Evolutionary conservation across 805 yeast genomes (phyloP).

Genomic region (Ogataea pignaliae): DNA sequence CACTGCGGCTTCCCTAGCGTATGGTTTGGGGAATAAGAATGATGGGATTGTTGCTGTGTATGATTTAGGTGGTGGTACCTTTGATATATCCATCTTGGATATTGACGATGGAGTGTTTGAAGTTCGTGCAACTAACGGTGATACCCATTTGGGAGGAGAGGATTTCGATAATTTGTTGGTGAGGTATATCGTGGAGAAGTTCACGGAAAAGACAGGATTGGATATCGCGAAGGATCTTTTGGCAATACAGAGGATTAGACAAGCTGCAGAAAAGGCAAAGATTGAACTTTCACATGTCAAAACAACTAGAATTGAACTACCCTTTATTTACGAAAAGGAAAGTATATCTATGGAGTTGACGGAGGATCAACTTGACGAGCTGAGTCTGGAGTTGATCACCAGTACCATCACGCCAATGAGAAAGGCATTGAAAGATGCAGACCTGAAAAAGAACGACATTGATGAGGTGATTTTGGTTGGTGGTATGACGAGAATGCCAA

Average conservation of each 20-base stretch:
- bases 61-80: conserved; percentile 97
- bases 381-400: conserved; percentile 56
- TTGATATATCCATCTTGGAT: conserved; percentile 92
- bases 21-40: conserved; percentile 75
- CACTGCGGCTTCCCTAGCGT: conserved; percentile 88
- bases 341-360: conserved; percentile 43
- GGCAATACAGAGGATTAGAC: conserved; percentile 83
- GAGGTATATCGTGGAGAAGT: conserved; percentile 70
- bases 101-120: conserved; percentile 96
- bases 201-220: conserved; percentile 65
- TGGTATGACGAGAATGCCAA: conserved; percentile 92
- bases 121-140: conserved; percentile 93
- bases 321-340: conserved; percentile 58
- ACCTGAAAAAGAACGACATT: conserved; percentile 57
- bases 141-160: conserved; percentile 88
- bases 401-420: conserved; percentile 72
- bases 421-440: conserved; percentile 81
- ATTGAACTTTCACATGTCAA: conserved; percentile 75
- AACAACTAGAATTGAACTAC: conserved; percentile 71
- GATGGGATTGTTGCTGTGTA: conserved; percentile 80
- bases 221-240: conserved; percentile 62
- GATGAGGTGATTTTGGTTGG: conserved; percentile 84
- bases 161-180: conserved; percentile 83
- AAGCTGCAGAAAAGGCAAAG: conserved; percentile 88
- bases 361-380: conserved; percentile 46